phyloP scores from a whole-genome alignment of 805 yeast genomes.

The Starmerella scarabaei region DNA sequence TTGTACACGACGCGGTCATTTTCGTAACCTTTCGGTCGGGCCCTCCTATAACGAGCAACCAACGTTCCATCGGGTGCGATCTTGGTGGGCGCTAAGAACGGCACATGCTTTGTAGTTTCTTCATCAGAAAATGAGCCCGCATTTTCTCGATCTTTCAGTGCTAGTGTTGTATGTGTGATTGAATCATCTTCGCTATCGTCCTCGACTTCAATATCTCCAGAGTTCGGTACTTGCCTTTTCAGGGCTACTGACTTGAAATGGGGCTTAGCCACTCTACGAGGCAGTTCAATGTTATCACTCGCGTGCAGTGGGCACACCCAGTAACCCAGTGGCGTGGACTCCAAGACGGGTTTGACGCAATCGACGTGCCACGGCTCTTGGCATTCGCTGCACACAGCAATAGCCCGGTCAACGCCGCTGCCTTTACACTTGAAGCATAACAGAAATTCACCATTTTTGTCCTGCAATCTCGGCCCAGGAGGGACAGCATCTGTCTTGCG shows the following conservation, averaged over 20 bases:
- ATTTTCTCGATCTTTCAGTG: background rate
- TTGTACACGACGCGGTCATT: slow-evolving; percentile 42
- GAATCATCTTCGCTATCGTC: slow-evolving; percentile 30
- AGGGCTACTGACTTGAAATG: slow-evolving; percentile 42
- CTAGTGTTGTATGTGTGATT: background rate
- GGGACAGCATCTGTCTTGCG: slow-evolving; percentile 9
- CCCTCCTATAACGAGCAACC: slow-evolving; percentile 1
- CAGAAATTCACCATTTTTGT: slow-evolving; percentile 53
- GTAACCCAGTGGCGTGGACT: slow-evolving; percentile 13
- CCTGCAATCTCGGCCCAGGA: slow-evolving; percentile 33
- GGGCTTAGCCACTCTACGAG: slow-evolving; percentile 36
- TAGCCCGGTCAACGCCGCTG: slow-evolving; percentile 57
- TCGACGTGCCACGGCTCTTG: slow-evolving; percentile 27
- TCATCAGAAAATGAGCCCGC: slow-evolving; percentile 7
- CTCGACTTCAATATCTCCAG: slow-evolving; percentile 47
- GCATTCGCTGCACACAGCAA: slow-evolving; percentile 92
- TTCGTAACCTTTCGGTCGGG: slow-evolving; percentile 20
- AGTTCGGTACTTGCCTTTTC: slow-evolving; percentile 38
- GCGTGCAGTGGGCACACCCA: slow-evolving; percentile 21
- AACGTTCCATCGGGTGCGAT: slow-evolving; percentile 5
- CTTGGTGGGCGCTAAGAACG: slow-evolving; percentile 5
- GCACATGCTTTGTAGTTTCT: slow-evolving; percentile 3
- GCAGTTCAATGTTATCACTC: slow-evolving; percentile 11
- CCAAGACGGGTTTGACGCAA: slow-evolving; percentile 17
- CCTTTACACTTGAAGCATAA: slow-evolving; percentile 66